phyloP scores from a whole-genome alignment of 106 monocot species.

The Dendrobium officinale region DNA sequence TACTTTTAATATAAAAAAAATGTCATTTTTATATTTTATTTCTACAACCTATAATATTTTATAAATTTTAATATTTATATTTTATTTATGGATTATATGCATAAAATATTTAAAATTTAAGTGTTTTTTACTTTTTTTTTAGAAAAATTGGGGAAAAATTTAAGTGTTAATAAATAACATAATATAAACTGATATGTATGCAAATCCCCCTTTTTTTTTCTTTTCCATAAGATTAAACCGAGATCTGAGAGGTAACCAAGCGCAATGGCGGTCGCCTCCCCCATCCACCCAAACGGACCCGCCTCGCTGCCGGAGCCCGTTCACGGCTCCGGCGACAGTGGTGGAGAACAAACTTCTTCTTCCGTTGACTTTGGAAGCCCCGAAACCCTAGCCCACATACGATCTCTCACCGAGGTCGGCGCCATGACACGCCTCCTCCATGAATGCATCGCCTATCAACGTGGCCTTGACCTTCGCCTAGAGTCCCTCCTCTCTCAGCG shows the following conservation, averaged over 20 bases:
- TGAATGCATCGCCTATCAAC: conserved; percentile 95
- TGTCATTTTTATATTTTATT: too few relatives aligned
- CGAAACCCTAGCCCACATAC: conserved; percentile 48
- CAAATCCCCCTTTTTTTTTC: too few relatives aligned
- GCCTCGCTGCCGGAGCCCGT: conserved; percentile 5
- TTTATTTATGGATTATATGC: too few relatives aligned
- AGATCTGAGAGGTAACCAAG: background rate
- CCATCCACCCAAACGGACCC: conserved; percentile 3
- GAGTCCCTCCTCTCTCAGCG: conserved; percentile 72
- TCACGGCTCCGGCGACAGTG: background rate
- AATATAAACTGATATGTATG: too few relatives aligned
- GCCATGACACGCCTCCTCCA: conserved; percentile 90
- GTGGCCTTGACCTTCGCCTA: conserved; percentile 61
- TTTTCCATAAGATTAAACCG: background rate
- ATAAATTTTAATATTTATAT: too few relatives aligned
- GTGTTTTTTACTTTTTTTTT: too few relatives aligned
- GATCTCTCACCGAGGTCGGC: conserved; percentile 72
- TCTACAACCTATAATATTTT: too few relatives aligned
- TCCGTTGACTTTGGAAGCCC: conserved; percentile 54
- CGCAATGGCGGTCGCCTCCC: conserved; percentile 33
- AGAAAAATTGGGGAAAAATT: too few relatives aligned
- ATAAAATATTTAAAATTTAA: too few relatives aligned
- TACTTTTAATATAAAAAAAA: too few relatives aligned
- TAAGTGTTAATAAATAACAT: too few relatives aligned
- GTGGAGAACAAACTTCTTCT: conserved; percentile 3